Percentiles rank a stretch among this genome's conserved stretches.
Evolutionary conservation across 768 basidiomycete species (phyloP).

Genomic region (Xerocomellus intermedius): DNA sequence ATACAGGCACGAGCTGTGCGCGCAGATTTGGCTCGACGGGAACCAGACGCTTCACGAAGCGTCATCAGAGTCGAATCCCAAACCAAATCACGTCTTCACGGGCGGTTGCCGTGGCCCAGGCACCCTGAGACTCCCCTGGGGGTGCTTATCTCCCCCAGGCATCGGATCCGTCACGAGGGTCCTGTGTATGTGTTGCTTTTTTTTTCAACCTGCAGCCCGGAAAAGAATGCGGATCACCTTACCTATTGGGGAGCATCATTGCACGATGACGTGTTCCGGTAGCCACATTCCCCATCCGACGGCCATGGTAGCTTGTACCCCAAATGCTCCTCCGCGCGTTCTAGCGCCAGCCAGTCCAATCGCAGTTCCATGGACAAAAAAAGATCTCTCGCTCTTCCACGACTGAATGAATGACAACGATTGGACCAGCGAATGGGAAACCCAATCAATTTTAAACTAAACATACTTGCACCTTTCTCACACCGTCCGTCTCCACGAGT

Average conservation of each 20-base stretch:
- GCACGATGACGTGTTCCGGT: neutral
- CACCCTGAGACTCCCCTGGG: constrained; percentile 1
- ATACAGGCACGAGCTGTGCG: constrained; percentile 21
- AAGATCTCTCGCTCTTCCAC: neutral
- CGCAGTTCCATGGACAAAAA: neutral
- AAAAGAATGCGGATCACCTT: constrained; percentile 1
- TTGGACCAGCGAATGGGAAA: neutral
- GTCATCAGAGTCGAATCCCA: neutral
- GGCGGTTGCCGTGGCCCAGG: neutral
- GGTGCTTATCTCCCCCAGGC: constrained; percentile 6
- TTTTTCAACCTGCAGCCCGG: neutral
- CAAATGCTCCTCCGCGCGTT: neutral
- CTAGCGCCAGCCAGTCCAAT: constrained; percentile 5
- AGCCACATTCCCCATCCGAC: neutral
- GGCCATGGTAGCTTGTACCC: neutral
- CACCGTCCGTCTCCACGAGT: neutral
- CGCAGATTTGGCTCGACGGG: constrained; percentile 9
- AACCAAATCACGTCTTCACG: constrained; percentile 10
- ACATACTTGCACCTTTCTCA: constrained; percentile 7
- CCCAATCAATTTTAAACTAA: neutral
- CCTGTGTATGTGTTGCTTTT: neutral
- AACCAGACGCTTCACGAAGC: constrained; percentile 17
- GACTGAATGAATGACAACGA: neutral
- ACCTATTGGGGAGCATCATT: neutral
- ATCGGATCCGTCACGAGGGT: constrained; percentile 10